Evolutionary conservation across 805 yeast species (phyloP).

Genomic region (Sugiyamaella marilandica): DNA sequence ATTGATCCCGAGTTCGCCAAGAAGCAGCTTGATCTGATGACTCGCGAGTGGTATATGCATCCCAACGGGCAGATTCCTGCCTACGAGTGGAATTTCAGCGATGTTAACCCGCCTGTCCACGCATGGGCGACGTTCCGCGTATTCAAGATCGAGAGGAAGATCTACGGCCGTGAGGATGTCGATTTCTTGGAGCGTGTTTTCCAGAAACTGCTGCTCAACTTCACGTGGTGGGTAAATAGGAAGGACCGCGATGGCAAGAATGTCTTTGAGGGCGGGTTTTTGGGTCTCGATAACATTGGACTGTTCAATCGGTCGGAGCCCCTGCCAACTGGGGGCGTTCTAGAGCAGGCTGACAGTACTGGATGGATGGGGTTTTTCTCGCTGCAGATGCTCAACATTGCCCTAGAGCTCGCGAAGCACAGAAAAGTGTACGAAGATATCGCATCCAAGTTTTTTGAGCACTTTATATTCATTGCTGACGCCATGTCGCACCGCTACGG

Average conservation of each 20-base stretch:
- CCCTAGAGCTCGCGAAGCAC: conserved; percentile 80
- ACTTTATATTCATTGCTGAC: conserved; percentile 84
- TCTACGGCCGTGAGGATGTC: conserved; percentile 76
- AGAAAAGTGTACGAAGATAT: conserved; percentile 86
- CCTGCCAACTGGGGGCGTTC: conserved; percentile 82
- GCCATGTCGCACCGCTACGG: conserved; percentile 72
- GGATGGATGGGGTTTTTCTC: conserved; percentile 97
- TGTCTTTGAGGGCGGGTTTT: conserved; percentile 89
- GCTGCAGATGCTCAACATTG: conserved; percentile 86
- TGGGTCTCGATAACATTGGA: conserved; percentile 91
- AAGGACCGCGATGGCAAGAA: conserved; percentile 83
- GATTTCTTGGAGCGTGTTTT: conserved; percentile 86
- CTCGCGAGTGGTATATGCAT: conserved; percentile 96
- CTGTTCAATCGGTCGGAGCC: conserved; percentile 90
- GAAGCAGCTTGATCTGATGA: conserved; percentile 75
- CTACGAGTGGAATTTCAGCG: conserved; percentile 92
- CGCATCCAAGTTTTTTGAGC: conserved; percentile 92
- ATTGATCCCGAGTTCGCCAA: conserved; percentile 90
- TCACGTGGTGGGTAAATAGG: conserved; percentile 97
- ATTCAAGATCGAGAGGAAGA: conserved; percentile 78
- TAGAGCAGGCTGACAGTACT: conserved; percentile 93
- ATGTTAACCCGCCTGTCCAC: conserved; percentile 96
- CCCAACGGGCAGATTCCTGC: conserved; percentile 98
- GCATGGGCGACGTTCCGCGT: conserved; percentile 92
- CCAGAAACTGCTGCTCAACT: conserved; percentile 82